A percentile compares a stretch with the other conserved stretches of the same genome.
phyloP scores from a whole-genome alignment of 225 moss, liverwort and hornwort species.

The Thuidium tamariscinum region DNA sequence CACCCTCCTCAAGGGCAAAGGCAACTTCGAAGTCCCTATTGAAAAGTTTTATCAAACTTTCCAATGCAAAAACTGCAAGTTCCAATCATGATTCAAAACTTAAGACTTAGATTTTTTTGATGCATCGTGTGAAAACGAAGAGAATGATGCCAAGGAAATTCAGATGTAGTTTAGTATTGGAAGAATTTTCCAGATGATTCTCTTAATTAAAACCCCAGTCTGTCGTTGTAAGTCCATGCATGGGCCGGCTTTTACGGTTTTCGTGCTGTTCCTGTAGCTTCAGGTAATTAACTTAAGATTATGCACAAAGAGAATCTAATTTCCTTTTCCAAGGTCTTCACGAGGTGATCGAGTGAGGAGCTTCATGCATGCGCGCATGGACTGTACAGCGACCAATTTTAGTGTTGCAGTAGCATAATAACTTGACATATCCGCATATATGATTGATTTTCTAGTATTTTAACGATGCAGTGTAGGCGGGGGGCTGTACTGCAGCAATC shows the following conservation, averaged over 20 bases:
- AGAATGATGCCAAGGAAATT: not conserved
- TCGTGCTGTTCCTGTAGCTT: not conserved
- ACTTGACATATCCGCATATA: not conserved
- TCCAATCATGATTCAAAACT: not conserved
- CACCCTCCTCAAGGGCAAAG: not conserved
- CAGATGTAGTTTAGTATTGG: not conserved
- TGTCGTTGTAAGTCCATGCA: not conserved
- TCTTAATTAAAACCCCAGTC: not conserved
- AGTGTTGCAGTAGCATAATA: not conserved
- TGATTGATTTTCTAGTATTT: not conserved
- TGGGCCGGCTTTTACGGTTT: too few relatives aligned
- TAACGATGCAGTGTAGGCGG: not conserved
- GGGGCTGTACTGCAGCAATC: not conserved
- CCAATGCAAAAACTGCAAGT: not conserved
- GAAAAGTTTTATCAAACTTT: not conserved
- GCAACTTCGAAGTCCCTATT: not conserved
- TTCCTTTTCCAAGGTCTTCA: not conserved
- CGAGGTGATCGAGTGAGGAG: not conserved
- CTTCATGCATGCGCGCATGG: not conserved
- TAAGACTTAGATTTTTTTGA: not conserved
- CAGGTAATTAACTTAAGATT: not conserved
- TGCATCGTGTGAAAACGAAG: not conserved
- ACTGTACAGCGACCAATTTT: too few relatives aligned
- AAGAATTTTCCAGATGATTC: not conserved
- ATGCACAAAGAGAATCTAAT: not conserved